phyloP scores from a whole-genome alignment of 345 rosid species.

The Pistacia vera region DNA sequence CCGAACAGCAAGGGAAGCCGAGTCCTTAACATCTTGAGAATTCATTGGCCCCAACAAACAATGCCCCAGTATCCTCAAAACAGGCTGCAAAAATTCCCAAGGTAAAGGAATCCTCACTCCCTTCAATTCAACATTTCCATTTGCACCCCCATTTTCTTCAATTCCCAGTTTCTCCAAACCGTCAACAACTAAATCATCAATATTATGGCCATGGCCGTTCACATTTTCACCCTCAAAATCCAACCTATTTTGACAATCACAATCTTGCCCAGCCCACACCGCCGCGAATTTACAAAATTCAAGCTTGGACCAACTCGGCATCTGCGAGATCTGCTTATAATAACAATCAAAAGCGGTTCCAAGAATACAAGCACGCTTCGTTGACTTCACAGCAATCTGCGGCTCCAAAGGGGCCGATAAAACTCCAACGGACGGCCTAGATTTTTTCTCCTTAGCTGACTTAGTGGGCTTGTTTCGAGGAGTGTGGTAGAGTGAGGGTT shows the following conservation, averaged over 20 bases:
- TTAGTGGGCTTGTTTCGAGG: slow-evolving; percentile 47
- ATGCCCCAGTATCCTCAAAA: slow-evolving; percentile 76
- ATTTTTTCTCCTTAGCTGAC: slow-evolving; percentile 16
- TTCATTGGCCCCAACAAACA: slow-evolving; percentile 85
- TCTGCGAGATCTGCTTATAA: slow-evolving; percentile 78
- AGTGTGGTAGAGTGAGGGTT: slow-evolving; percentile 85
- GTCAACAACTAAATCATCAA: slow-evolving; percentile 33
- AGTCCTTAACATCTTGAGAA: slow-evolving; percentile 71
- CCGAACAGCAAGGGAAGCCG: slow-evolving; percentile 75
- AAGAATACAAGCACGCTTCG: slow-evolving; percentile 68
- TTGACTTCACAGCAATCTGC: slow-evolving; percentile 78
- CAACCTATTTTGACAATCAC: slow-evolving; percentile 57
- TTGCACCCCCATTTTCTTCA: slow-evolving; percentile 28
- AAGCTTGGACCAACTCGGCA: slow-evolving; percentile 90
- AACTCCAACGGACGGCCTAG: slow-evolving; percentile 52
- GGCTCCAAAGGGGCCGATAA: slow-evolving; percentile 75
- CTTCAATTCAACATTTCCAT: slow-evolving; percentile 27
- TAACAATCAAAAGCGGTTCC: slow-evolving; percentile 77
- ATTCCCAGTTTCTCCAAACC: slow-evolving; percentile 42
- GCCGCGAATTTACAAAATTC: slow-evolving; percentile 70
- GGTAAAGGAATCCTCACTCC: slow-evolving; percentile 88
- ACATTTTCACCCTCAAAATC: slow-evolving; percentile 37
- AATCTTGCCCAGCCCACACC: slow-evolving; percentile 90
- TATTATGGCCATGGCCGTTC: background rate
- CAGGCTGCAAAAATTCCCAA: slow-evolving; percentile 91